phyloP scores from a whole-genome alignment of 768 basidiomycete genomes.

The Calocybe gangraenosa region DNA sequence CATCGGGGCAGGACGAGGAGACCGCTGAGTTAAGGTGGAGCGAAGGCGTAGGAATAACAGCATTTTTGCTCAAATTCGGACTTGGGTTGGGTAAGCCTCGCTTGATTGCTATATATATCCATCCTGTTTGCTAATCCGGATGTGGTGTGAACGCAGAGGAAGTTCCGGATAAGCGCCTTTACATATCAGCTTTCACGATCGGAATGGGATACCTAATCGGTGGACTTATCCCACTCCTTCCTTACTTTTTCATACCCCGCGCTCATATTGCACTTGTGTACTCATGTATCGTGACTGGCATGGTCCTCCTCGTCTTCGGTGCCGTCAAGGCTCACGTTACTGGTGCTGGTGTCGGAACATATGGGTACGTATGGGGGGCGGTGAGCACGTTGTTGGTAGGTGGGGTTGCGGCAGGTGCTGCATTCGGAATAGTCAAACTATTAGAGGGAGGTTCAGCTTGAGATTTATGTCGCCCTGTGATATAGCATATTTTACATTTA shows the following conservation, averaged over 20 bases:
- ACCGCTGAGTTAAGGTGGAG: slow-evolving; percentile 58
- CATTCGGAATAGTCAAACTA: slow-evolving; percentile 49
- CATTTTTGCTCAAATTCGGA: slow-evolving; percentile 96
- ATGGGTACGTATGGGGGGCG: slow-evolving; percentile 84
- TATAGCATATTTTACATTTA: no score
- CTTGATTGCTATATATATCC: not conserved
- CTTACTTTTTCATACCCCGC: slow-evolving; percentile 82
- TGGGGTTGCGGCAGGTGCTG: slow-evolving; percentile 78
- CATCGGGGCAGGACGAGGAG: slow-evolving; percentile 45
- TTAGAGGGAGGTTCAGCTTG: slow-evolving; percentile 29
- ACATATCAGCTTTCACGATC: slow-evolving; percentile 91
- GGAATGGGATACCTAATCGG: slow-evolving; percentile 93
- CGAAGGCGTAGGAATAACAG: slow-evolving; percentile 80
- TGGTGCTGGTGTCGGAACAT: slow-evolving; percentile 61
- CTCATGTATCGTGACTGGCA: slow-evolving; percentile 76
- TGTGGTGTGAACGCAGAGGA: slow-evolving; percentile 58
- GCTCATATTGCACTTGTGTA: slow-evolving; percentile 69
- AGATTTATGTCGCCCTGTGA: no score
- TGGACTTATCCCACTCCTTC: slow-evolving; percentile 87
- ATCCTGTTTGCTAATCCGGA: no score
- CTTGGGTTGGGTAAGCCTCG: slow-evolving; percentile 71
- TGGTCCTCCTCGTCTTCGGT: slow-evolving; percentile 87
- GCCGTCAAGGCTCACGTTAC: slow-evolving; percentile 86
- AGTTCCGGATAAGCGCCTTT: slow-evolving; percentile 77
- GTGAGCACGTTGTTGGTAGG: slow-evolving; percentile 86